A percentile compares a stretch with the other conserved stretches of the same genome.
These are phyloP conservation scores for Trichoderma lentiforme DNA, from an alignment of 2,329 filamentous ascomycete species.

Conservation along the genomic window DNA sequence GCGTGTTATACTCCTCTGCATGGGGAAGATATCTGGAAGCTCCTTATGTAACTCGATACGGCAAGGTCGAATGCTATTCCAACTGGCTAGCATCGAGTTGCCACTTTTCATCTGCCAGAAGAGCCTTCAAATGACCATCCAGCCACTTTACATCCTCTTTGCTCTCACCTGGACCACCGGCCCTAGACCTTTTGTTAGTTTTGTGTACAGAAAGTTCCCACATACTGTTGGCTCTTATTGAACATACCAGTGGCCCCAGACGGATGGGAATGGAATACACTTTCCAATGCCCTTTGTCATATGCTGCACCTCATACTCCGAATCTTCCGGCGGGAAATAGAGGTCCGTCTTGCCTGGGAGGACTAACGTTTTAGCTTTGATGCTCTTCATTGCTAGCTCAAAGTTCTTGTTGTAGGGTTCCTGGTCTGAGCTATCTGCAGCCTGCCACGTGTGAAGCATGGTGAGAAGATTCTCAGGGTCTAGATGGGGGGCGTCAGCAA, in stretches of 20 bases:
- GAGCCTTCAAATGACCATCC: constrained; percentile 55
- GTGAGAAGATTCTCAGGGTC: constrained; percentile 72
- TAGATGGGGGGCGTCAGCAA: neutral
- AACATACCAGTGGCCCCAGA: constrained; percentile 41
- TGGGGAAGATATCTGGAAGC: neutral
- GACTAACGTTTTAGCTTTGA: constrained; percentile 70
- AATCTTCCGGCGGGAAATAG: constrained; percentile 80
- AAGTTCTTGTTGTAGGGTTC: constrained; percentile 67
- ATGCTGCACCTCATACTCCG: constrained; percentile 64
- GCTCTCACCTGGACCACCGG: constrained; percentile 67
- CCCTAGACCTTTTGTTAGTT: constrained; percentile 37
- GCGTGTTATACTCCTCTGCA: neutral
- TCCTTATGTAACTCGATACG: neutral
- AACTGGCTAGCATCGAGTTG: constrained; percentile 1
- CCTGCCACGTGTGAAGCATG: constrained; percentile 79
- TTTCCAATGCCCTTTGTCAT: constrained; percentile 36
- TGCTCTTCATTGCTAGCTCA: constrained; percentile 60
- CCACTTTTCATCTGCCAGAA: constrained; percentile 32
- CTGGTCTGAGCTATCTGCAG: constrained; percentile 66
- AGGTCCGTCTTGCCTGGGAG: constrained; percentile 71
- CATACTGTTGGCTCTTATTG: too few relatives aligned
- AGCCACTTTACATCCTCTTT: constrained; percentile 70
- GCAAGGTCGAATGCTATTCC: neutral
- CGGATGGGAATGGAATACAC: constrained; percentile 38
- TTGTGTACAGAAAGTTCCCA: neutral